These are phyloP conservation scores for Lepidium campestre DNA, from an alignment of 441 rosid genomes.

Conservation along the genomic window DNA sequence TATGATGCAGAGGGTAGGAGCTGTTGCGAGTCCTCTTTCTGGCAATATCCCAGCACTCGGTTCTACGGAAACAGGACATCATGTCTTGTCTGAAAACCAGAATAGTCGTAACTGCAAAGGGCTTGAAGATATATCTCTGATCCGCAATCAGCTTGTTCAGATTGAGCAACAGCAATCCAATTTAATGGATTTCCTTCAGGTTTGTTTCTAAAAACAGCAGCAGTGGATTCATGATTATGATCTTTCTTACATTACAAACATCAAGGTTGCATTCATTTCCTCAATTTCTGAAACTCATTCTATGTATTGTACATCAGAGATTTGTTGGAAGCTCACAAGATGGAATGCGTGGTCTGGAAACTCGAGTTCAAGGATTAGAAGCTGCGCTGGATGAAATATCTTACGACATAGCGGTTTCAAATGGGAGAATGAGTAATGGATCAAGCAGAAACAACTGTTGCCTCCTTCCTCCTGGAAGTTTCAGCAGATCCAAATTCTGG, in stretches of 20 bases:
- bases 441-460: conserved; percentile 58
- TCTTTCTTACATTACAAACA: neutral
- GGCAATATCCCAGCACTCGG: conserved; percentile 45
- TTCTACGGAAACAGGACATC: conserved; percentile 31
- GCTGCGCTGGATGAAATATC: conserved; percentile 88
- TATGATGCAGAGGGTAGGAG: conserved; percentile 39
- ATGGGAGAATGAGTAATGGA: conserved; percentile 61
- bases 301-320: conserved; percentile 36
- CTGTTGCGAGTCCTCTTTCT: conserved; percentile 50
- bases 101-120: conserved; percentile 54
- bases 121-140: conserved; percentile 59
- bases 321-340: conserved; percentile 78
- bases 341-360: conserved; percentile 78
- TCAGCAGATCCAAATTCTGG: conserved; percentile 72
- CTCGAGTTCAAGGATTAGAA: conserved; percentile 85
- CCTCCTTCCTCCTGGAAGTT: conserved; percentile 61
- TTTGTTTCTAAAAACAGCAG: conserved; percentile 29
- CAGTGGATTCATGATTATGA: conserved; percentile 6
- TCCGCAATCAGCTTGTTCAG: conserved; percentile 82
- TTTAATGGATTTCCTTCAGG: conserved; percentile 87
- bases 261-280: neutral
- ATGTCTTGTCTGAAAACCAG: conserved; percentile 42
- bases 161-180: conserved; percentile 90
- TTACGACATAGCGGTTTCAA: conserved; percentile 72
- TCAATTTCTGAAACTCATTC: neutral